Conservation (phyloP, 176 grass and related monocot species). For the Oryza glaberrima region DNA sequence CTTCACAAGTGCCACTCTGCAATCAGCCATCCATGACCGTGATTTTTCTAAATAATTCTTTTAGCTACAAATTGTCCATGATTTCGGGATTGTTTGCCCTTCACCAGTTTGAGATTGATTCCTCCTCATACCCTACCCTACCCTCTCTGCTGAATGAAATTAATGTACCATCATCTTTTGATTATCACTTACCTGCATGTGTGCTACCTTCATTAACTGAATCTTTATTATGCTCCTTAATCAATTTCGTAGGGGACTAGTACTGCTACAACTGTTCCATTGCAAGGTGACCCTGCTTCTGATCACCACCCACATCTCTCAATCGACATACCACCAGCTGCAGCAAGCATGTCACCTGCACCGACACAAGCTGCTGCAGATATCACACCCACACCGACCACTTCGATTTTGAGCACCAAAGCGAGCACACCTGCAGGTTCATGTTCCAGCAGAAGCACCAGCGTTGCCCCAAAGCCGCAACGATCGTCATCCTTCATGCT, state of each 20-base stretch:
- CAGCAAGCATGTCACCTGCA: slow-evolving; percentile 8
- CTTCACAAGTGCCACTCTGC: not conserved
- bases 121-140: not conserved
- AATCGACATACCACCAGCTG: slow-evolving; percentile 60
- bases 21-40: not conserved
- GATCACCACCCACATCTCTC: slow-evolving; percentile 51
- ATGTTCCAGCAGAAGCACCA: slow-evolving; percentile 18
- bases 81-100: not conserved
- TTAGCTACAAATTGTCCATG: not conserved
- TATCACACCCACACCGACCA: slow-evolving; percentile 25
- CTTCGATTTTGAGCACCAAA: not conserved
- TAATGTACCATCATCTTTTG: not conserved
- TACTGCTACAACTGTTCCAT: not conserved
- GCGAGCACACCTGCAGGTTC: not conserved
- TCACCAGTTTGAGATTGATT: not conserved
- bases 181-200: not conserved
- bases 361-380: slow-evolving; percentile 25
- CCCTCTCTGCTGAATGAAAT: not conserved
- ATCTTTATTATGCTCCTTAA: not conserved
- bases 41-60: not conserved
- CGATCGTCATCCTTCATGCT: slow-evolving; percentile 58
- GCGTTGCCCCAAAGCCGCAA: slow-evolving; percentile 31
- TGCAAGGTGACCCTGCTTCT: not conserved
- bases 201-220: not conserved
- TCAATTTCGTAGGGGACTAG: not conserved